Conservation (phyloP, 768 basidiomycete species). For the Suillus alpinus region DNA sequence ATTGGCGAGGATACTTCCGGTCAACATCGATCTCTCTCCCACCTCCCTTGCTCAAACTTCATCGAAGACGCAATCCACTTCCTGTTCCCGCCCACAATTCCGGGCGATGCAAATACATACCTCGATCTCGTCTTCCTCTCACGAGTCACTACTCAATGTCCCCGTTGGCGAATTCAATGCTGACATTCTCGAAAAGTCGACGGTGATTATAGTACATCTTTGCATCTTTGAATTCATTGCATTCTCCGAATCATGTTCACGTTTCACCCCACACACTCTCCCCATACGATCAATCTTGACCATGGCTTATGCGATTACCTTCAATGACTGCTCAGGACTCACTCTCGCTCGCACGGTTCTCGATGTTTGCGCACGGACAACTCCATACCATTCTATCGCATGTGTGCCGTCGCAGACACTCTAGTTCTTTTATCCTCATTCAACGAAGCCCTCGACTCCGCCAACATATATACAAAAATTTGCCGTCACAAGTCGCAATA, state of each 20-base stretch:
- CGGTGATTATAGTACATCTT: background rate
- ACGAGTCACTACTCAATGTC: background rate
- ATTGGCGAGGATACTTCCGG: background rate
- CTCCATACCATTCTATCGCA: conserved; percentile 46
- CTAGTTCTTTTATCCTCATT: too few relatives aligned
- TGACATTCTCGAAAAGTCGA: background rate
- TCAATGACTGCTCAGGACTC: conserved; percentile 48
- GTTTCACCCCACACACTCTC: background rate
- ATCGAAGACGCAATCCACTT: background rate
- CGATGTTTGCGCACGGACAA: conserved; percentile 45
- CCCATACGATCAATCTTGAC: background rate
- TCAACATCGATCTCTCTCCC: background rate
- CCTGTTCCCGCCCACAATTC: background rate
- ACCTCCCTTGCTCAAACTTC: background rate
- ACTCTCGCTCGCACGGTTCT: conserved; percentile 44
- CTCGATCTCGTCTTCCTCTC: background rate
- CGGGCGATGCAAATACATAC: background rate
- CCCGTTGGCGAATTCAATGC: background rate
- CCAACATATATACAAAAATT: background rate
- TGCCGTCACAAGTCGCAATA: background rate
- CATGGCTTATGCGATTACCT: conserved; percentile 30
- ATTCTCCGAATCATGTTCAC: background rate
- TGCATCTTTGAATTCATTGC: background rate
- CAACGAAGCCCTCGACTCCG: background rate
- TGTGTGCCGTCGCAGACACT: background rate